Evolutionary conservation across 2,329 filamentous ascomycete species (phyloP).

Genomic region (Fusarium setosum): DNA sequence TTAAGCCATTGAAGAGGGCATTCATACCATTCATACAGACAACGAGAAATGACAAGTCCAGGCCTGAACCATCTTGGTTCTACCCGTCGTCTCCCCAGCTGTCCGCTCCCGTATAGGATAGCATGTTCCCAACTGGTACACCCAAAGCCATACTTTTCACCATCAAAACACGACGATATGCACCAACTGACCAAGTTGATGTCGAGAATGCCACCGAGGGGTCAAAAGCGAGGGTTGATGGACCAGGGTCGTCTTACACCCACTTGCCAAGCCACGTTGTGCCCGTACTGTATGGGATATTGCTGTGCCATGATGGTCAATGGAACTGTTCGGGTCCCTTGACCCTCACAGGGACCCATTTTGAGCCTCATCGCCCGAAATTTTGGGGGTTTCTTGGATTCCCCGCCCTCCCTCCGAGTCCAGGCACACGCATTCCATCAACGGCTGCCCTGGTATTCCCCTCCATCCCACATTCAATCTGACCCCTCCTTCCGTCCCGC

Average conservation of each 20-base stretch:
- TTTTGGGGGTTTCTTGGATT: constrained; percentile 24
- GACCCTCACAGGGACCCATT: background rate
- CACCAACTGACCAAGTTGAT: too few species aligned
- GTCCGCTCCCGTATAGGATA: too few species aligned
- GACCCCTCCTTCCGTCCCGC: background rate
- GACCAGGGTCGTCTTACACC: constrained; percentile 3
- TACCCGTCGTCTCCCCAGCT: background rate
- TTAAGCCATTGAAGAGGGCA: background rate
- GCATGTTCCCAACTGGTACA: too few species aligned
- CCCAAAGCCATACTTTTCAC: too few species aligned
- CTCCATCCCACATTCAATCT: background rate
- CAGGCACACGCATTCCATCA: background rate
- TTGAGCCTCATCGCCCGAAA: constrained; percentile 23
- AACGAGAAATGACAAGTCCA: too few species aligned
- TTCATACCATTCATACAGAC: background rate
- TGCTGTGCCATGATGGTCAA: background rate
- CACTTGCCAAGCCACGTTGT: background rate
- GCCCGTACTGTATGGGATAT: background rate
- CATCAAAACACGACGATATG: too few species aligned
- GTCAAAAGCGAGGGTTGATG: constrained; percentile 6
- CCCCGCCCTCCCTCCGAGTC: constrained; percentile 11
- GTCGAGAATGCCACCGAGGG: background rate
- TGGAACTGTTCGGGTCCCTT: background rate
- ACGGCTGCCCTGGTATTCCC: too few species aligned
- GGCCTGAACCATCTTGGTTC: too few species aligned